Evolutionary conservation across 306 rosid species (phyloP).

Genomic region (Castanospermum australe): DNA sequence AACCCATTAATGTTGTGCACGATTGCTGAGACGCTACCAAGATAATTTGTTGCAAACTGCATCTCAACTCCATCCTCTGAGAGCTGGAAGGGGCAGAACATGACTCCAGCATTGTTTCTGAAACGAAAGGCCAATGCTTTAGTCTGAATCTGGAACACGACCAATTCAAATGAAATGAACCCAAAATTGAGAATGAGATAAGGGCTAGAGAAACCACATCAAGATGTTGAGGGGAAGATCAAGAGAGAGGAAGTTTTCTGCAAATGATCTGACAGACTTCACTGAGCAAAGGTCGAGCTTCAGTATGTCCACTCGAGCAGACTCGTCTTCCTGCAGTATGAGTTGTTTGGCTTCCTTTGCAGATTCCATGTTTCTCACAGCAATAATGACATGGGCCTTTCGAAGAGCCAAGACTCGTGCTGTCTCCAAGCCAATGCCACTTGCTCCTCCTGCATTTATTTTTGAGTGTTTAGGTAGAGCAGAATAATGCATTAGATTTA

Average conservation of each 20-base stretch:
- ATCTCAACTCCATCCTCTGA: constrained; percentile 80
- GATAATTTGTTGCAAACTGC: constrained; percentile 89
- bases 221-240: constrained; percentile 83
- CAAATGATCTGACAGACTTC: constrained; percentile 65
- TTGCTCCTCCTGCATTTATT: constrained; percentile 73
- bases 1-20: neutral
- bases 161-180: neutral
- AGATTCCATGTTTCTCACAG: constrained; percentile 70
- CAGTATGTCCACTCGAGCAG: constrained; percentile 61
- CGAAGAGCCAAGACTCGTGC: constrained; percentile 72
- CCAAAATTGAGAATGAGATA: neutral
- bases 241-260: constrained; percentile 58
- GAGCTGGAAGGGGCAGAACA: constrained; percentile 85
- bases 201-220: constrained; percentile 45
- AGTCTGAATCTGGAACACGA: neutral
- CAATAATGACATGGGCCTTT: constrained; percentile 69
- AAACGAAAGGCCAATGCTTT: constrained; percentile 18
- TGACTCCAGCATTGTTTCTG: constrained; percentile 97
- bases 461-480: neutral
- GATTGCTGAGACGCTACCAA: constrained; percentile 44
- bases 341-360: constrained; percentile 66
- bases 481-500: neutral
- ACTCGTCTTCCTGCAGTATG: constrained; percentile 39
- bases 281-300: constrained; percentile 72
- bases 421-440: constrained; percentile 92